Evolutionary conservation across 2,329 filamentous ascomycete species (phyloP), one percentile per base, ranked within the genome.

Genomic region (Fusarium aywerte): DNA sequence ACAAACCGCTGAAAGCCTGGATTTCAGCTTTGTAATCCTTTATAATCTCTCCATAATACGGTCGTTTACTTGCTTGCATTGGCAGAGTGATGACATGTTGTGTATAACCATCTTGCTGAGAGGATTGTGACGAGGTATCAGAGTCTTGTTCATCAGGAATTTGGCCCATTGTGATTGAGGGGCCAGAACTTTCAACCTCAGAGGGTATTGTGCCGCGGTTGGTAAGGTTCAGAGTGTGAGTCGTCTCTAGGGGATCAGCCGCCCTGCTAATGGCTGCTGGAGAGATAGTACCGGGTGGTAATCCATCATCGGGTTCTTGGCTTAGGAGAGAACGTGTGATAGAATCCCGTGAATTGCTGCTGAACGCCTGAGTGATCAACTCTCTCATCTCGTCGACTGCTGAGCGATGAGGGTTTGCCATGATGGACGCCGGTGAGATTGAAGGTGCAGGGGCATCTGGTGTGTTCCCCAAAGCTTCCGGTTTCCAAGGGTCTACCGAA

Each of bases 11-110:
- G 62, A 86, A 88, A 2, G 78, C 76, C 16, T 80, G 75, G n/a
- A 86, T 81, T 2, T 80, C 76, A 8, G 73, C 66, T 58, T 79
- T 81, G 63, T 80, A 79, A 15, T 81, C 76, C 12, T 78, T 72
- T 18, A 89, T 77, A 2, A 81, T 79, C 29, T 83, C 80, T 35
- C 84, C 77, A 63, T 89, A 89, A 16, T 82, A 77, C 4, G 82
- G 80, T 16, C 87, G 82, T 10, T 81, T 78, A 50, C 81, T 85
- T 15, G 85, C 79, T 16, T 85, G 82, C 64, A 89, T 83, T 0
- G 87, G 85, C 1, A 90, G 76, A 1, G 87, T 88, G 31, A 90
- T 76, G 5, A 84, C 67, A 63, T 84, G 84, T 43, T 87, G 83
- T 54, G 54, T 50, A 5, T 43, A 50, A 43, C 13, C 33, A 29